Percentiles rank a stretch among this genome's conserved stretches.
These are phyloP conservation scores for Hymenoscyphus salicellus DNA, from an alignment of 2,329 filamentous ascomycete genomes.

Conservation along the genomic window DNA sequence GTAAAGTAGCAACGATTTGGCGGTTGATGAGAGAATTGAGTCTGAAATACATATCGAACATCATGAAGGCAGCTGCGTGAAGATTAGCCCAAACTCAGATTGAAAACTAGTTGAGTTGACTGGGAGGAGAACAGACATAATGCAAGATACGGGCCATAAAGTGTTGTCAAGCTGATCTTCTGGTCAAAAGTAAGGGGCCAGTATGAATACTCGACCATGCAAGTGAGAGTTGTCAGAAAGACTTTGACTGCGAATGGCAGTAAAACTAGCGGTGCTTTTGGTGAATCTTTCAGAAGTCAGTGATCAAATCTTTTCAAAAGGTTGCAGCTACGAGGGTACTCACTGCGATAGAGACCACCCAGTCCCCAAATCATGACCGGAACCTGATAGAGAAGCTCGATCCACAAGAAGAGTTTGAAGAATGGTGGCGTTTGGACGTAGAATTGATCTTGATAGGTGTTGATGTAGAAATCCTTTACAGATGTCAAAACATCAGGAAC, in stretches of 20 bases:
- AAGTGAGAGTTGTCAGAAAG: slow-evolving; percentile 59
- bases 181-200: slow-evolving; percentile 49
- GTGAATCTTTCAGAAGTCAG: slow-evolving; percentile 45
- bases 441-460: slow-evolving; percentile 61
- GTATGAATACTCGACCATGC: slow-evolving; percentile 57
- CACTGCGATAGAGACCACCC: slow-evolving; percentile 51
- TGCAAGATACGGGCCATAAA: slow-evolving; percentile 57
- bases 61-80: slow-evolving; percentile 41
- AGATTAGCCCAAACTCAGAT: background rate
- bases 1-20: background rate
- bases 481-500: slow-evolving; percentile 47
- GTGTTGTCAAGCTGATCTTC: slow-evolving; percentile 48
- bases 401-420: slow-evolving; percentile 55
- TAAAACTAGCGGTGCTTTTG: slow-evolving; percentile 56
- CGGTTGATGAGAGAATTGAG: slow-evolving; percentile 27
- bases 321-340: background rate
- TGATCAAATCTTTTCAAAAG: background rate
- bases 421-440: slow-evolving; percentile 57
- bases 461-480: slow-evolving; percentile 56
- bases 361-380: slow-evolving; percentile 60
- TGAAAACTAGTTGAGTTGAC: background rate
- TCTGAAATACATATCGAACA: slow-evolving; percentile 41
- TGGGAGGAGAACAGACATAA: slow-evolving; percentile 45
- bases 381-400: slow-evolving; percentile 60
- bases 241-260: slow-evolving; percentile 59